Evolutionary conservation across 352 stramenopile species (phyloP), one percentile per base, ranked within the genome.

Genomic region (Phytophthora hybrid): DNA sequence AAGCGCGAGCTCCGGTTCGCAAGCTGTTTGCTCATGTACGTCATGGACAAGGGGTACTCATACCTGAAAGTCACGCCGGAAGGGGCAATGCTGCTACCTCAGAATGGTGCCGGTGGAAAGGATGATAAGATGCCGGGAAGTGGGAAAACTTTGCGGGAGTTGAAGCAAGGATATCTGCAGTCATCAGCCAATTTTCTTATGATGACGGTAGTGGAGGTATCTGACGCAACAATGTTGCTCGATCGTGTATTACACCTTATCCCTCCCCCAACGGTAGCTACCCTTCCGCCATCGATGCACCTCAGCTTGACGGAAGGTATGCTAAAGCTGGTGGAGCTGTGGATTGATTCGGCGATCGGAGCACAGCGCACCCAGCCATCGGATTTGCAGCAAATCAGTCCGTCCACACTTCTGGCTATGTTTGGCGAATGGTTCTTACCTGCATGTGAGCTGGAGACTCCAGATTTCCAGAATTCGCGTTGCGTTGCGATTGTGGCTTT

Each of bases 391-490:
- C 83, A 82, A 58, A 94, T 96, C 59, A 93, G 87, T 59, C 90
- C 90, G 8, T 95, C 88, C 7, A 97, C 90, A 2, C 69, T 97
- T 34, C 77, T 95, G 21, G 89, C 88, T n/a, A 72, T 97, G 8
- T 95, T 95, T 64, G 88, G 88, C 5, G 88, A 97, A 54, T 97
- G 90, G 90, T 95, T 97, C 55, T 63, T 97, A 23, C 88, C 89
- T 7, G 86, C 87, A n/a, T 97, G 90, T 54, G 90, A 97, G 53
- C 64, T 93, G 4, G 84, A 93, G 41, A 75, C 76, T 32, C 19
- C 69, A 0, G 90, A 95, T 51, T 93, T 90, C 46, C 85, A 94
- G 64, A 94, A 89, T 52, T 93, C 88, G 9, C 84, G 89, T 10
- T 95, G 87, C 37, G 75, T 93, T 5, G 88, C 84, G 7, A 90